A percentile compares a stretch with the other conserved stretches of the same genome.
Conservation (phyloP, 129 eudicot species). For the Rutidosis leptorrhynchoides region DNA sequence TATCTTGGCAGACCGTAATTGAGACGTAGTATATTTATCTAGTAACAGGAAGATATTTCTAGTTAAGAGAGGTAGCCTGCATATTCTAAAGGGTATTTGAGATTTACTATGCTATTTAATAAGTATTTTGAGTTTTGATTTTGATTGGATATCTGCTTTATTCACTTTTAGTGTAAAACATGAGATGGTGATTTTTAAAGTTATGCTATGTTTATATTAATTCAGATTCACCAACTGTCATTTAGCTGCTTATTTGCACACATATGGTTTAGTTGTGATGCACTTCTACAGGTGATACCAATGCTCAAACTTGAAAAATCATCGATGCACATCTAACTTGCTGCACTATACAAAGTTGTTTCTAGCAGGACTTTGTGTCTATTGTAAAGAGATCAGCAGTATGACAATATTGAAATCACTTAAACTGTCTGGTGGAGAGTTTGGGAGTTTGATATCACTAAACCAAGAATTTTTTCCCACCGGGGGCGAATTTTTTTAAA, state of each 20-base stretch:
- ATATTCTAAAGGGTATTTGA: constrained; percentile 17
- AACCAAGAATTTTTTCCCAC: no score
- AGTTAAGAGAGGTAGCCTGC: constrained; percentile 35
- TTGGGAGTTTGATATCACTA: neutral
- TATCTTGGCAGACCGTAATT: constrained; percentile 51
- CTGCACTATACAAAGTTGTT: constrained; percentile 9
- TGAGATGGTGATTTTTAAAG: neutral
- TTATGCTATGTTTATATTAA: neutral
- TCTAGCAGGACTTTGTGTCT: constrained; percentile 9
- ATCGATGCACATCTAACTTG: constrained; percentile 10
- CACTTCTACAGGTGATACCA: constrained; percentile 13
- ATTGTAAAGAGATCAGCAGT: constrained; percentile 16
- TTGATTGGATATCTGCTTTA: neutral
- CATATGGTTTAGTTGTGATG: constrained; percentile 3
- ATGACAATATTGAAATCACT: neutral
- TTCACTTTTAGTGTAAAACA: neutral
- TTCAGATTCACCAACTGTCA: neutral
- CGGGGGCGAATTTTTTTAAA: no score
- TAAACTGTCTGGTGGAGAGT: neutral
- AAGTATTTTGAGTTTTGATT: no score
- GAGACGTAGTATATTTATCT: constrained; percentile 44
- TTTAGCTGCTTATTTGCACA: constrained; percentile 1
- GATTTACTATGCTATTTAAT: neutral
- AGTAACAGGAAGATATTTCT: constrained; percentile 57
- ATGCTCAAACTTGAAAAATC: constrained; percentile 3